Conservation (phyloP, 441 rosid species). For the Populus trichocarpa region DNA sequence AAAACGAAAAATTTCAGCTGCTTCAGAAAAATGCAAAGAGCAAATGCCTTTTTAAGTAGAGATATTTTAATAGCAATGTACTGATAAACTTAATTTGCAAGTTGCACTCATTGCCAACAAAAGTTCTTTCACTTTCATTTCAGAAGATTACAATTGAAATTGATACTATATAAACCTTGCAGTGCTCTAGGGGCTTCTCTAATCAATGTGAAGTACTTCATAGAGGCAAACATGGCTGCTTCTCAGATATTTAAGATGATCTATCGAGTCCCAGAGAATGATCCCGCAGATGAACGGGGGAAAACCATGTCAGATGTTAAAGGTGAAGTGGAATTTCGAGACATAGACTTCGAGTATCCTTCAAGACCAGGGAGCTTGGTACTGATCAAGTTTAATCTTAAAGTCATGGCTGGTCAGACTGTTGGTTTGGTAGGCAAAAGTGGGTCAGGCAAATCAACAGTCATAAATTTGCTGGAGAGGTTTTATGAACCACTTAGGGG, state of each 20-base stretch:
- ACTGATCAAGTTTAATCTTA: conserved; percentile 25
- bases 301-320: conserved; percentile 14
- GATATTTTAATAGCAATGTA: no score
- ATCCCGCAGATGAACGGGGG: neutral
- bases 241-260: conserved; percentile 21
- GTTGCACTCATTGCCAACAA: no score
- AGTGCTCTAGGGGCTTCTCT: neutral
- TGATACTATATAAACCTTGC: neutral
- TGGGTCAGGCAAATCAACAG: conserved; percentile 37
- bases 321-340: conserved; percentile 34
- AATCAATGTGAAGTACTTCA: neutral
- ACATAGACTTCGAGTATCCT: conserved; percentile 32
- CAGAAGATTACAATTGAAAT: no score
- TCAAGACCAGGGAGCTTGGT: conserved; percentile 30
- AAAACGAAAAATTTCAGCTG: no score
- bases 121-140: no score
- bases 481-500: conserved; percentile 37
- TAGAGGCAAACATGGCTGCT: conserved; percentile 2
- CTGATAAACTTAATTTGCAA: no score
- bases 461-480: conserved; percentile 34
- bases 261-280: conserved; percentile 13
- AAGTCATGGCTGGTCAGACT: conserved; percentile 24
- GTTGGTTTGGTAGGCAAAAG: conserved; percentile 37
- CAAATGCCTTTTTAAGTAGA: no score
- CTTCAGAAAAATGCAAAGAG: no score